Conservation (phyloP, 495 filamentous ascomycete species). For the Polyplosphaeria fusca region DNA sequence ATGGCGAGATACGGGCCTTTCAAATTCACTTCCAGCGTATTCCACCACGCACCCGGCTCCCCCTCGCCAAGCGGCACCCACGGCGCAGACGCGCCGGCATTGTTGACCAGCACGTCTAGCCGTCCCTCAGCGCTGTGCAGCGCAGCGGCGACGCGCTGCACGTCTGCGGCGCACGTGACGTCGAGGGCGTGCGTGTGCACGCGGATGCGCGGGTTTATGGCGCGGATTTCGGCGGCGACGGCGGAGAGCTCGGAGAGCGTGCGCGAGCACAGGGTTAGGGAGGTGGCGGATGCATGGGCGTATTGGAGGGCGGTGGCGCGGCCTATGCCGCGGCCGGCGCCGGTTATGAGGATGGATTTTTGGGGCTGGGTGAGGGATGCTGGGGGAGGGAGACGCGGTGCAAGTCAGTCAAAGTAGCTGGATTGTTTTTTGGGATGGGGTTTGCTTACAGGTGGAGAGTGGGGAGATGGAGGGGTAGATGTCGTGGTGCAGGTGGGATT, state of each 20-base stretch:
- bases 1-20: constrained; percentile 47
- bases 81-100: constrained; percentile 47
- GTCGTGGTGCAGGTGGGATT: constrained; percentile 24
- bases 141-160: constrained; percentile 38
- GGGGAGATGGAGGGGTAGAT: constrained; percentile 39
- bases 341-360: constrained; percentile 37
- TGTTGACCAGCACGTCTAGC: constrained; percentile 56
- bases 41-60: constrained; percentile 49
- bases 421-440: constrained; percentile 3
- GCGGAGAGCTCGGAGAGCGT: constrained; percentile 37
- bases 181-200: constrained; percentile 48
- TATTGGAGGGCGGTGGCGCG: constrained; percentile 33
- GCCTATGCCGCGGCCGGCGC: constrained; percentile 37
- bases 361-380: constrained; percentile 18
- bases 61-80: constrained; percentile 43
- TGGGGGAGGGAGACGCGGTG: too few relatives aligned
- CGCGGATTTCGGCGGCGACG: constrained; percentile 39
- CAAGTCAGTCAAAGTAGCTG: too few relatives aligned
- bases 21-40: constrained; percentile 47
- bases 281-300: constrained; percentile 31
- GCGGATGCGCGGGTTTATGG: constrained; percentile 40
- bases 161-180: constrained; percentile 42
- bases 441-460: too few relatives aligned
- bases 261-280: constrained; percentile 46
- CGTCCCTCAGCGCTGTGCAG: constrained; percentile 39